Base-by-base conservation (phyloP, 257 asterid species). In the Capsicum baccatum region DNA sequence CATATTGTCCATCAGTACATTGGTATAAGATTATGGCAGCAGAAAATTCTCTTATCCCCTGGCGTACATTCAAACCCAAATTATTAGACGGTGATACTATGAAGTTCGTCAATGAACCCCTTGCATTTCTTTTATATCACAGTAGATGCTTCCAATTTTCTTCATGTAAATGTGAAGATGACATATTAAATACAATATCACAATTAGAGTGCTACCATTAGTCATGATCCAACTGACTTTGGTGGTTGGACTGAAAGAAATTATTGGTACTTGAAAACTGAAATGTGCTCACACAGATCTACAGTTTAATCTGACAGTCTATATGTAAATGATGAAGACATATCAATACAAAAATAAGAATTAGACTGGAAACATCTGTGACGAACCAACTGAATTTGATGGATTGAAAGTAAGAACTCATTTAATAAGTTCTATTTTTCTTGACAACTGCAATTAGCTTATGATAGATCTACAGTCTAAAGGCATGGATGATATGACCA, bases 401-500 rank as follows among this genome's bases (percentile, higher is more conserved):
- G 63, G 81, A 78, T 26, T 78, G 64, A 14, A 76, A 52, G 63
- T 33, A 78, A 26, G 81, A 26, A 55, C 21, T 33, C 62, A 48
- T 33, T 26, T 26, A 26, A 13, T 54, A 76, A 54, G 64, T 76
- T 26, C 54, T 64, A 52, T 54, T 52, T 26, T 48, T 54, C 9
- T 78, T 78, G 81, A 5, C 84, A 79, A 44, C 80, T 66, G 63
- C 52, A 56, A n/a, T 58, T 64, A 84, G 80, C 83, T 83, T 63
- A 66, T 11, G 52, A 68, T 19, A 69, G n/a, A 62, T 83, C 83
- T 78, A 33, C 64, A 54, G 48, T 78, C 81, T 78, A 26, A 54
- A 78, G 81, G 64, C 64, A 78, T 21, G 9, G 64, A 54, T 54
- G 48, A 78, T 76, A 54, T 76, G 26, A 52, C 48, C 48, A 54